A percentile compares a stretch with the other conserved stretches of the same genome.
phyloP scores from a whole-genome alignment of 1,139 yeast species.

The Sugiyamaella novakii region DNA sequence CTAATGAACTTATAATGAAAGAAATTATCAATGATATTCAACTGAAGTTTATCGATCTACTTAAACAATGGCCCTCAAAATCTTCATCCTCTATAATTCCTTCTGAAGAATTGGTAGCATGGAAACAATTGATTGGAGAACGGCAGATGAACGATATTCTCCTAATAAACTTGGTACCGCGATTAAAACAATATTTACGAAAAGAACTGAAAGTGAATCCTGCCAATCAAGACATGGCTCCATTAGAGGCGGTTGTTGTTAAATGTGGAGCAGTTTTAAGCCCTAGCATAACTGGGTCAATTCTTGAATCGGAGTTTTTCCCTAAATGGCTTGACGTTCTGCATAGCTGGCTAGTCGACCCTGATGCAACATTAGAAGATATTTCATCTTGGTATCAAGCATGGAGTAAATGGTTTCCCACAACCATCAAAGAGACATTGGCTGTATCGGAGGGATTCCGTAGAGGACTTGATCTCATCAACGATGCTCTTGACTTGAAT shows the following conservation, averaged over 20 bases:
- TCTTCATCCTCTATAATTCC: constrained; percentile 25
- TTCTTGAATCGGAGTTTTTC: constrained; percentile 40
- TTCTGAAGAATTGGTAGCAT: constrained; percentile 41
- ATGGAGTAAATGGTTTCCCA: constrained; percentile 39
- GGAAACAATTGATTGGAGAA: constrained; percentile 46
- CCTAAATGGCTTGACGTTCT: constrained; percentile 41
- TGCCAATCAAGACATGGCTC: constrained; percentile 36
- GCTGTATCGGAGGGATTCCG: constrained; percentile 34
- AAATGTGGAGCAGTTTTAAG: constrained; percentile 36
- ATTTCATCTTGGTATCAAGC: constrained; percentile 40
- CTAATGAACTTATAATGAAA: constrained; percentile 22
- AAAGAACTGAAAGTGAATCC: constrained; percentile 39
- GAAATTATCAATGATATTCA: constrained; percentile 38
- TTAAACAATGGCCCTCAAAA: constrained; percentile 24
- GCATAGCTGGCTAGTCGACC: constrained; percentile 37
- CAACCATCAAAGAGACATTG: constrained; percentile 29
- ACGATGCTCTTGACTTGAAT: constrained; percentile 37
- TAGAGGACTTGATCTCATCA: constrained; percentile 42
- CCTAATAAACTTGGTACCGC: constrained; percentile 40
- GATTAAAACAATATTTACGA: constrained; percentile 38
- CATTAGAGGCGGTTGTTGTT: constrained; percentile 31
- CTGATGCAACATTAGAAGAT: constrained; percentile 32
- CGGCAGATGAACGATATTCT: constrained; percentile 36
- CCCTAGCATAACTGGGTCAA: constrained; percentile 24
- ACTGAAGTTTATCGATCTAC: constrained; percentile 39